phyloP scores from a whole-genome alignment of 176 grass and related monocot genomes.

The Chrysopogon serrulatus region DNA sequence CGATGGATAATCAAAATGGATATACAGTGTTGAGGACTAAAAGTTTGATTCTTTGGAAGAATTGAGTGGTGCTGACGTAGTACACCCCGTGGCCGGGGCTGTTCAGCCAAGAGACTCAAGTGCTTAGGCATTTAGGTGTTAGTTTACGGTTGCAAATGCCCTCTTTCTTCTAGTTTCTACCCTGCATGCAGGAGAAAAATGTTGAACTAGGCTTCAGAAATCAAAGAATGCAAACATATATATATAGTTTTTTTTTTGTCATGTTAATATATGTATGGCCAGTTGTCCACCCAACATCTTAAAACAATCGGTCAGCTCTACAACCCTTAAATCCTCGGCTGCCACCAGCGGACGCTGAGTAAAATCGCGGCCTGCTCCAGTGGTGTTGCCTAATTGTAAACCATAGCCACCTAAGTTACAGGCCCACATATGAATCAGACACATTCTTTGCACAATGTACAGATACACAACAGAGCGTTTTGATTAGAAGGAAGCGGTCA shows the following conservation, averaged over 20 bases:
- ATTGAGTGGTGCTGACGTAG: no score
- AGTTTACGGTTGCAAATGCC: neutral
- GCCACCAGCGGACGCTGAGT: conserved; percentile 34
- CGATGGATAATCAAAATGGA: no score
- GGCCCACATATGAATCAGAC: conserved; percentile 20
- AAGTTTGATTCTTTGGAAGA: no score
- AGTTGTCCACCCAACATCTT: neutral
- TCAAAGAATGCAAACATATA: neutral
- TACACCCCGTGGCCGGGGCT: no score
- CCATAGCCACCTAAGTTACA: conserved; percentile 4
- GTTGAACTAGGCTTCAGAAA: neutral
- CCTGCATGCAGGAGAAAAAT: neutral
- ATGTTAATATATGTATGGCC: conserved; percentile 6
- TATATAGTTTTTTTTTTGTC: neutral
- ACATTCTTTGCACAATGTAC: conserved; percentile 33
- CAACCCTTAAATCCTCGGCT: neutral
- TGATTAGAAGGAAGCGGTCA: conserved; percentile 50
- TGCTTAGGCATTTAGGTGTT: neutral
- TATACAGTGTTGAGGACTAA: no score
- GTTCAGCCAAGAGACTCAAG: neutral
- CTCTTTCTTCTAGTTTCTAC: neutral
- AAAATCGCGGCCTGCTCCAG: conserved; percentile 29
- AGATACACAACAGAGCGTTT: neutral
- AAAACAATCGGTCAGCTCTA: conserved; percentile 19
- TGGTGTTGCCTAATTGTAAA: neutral